Base-by-base conservation (phyloP, 2,329 filamentous ascomycete species). In the Trichoderma polysporum region DNA sequence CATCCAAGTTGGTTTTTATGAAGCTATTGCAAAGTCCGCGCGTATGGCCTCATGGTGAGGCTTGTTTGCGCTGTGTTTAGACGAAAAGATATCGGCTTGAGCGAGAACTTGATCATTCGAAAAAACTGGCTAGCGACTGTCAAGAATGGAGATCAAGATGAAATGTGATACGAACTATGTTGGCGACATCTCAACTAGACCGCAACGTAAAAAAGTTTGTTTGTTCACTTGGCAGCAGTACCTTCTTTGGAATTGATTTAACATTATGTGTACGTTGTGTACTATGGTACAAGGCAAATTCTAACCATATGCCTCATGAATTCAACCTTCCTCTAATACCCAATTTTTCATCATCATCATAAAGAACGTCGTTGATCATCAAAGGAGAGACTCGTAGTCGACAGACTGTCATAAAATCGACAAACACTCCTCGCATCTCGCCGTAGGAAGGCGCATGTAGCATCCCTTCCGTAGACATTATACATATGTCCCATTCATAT, bases 351-450 rank as follows among this genome's bases (percentile, higher is more conserved):
- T 68, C 50, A 56, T 68, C 49, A 56, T 70, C 66, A 57, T 68
- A 70, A 71, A 59, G 68, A 69, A 53, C 25, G 68, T 69, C 65
- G 41, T 68, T 58, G 41, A 59, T 66, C 53, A 49, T 59, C 31
- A 66, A 54, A 39, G 12, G 22, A 27, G 19, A 25, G 53, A 45
- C 19, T 50, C 15, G 17, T 39, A 27, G 22, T 52, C 58, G 41
- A 58, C n/a, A 31, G 29, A 12, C 10, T 8, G 9, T 58, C 25
- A 39, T n/a, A 29, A 27, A 50, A 31, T n/a, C 47, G 29, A 68
- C 52, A 57, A 57, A 12, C 47, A 37, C 2, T 50, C 61, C 19
- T 57, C 61, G 15, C 47, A 39, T n/a, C n/a, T n/a, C n/a, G n/a
- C n/a, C 15, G 15, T n/a, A 22, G 29, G 5, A 22, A 10, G 19